Percentiles rank a stretch among this genome's conserved stretches.
phyloP scores from a whole-genome alignment of 805 yeast genomes.

The Ogataea paradorogensis region DNA sequence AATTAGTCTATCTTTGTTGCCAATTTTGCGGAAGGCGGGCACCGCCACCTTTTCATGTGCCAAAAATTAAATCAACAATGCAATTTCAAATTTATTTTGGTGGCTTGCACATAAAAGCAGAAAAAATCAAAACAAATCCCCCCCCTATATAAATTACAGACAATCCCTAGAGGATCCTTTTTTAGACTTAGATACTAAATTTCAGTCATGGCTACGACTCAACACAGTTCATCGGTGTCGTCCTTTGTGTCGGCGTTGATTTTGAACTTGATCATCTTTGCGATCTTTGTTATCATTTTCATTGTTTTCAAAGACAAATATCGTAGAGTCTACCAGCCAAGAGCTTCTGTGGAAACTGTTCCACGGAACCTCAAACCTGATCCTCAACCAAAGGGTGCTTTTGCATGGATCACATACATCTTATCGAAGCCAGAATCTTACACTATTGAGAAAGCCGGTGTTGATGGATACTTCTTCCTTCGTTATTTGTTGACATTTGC shows the following conservation, averaged over 20 bases:
- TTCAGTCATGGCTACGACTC: constrained; percentile 2
- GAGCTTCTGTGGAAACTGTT: constrained; percentile 43
- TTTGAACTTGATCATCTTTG: constrained; percentile 41
- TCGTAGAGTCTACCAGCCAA: constrained; percentile 51
- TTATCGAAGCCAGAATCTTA: constrained; percentile 56
- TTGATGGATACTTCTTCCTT: constrained; percentile 75
- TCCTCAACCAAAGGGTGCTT: constrained; percentile 42
- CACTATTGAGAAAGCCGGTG: constrained; percentile 64
- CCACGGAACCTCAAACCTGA: constrained; percentile 45
- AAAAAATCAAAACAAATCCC: constrained; percentile 6
- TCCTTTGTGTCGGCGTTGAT: constrained; percentile 48
- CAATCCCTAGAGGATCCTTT: constrained; percentile 1
- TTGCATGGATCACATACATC: constrained; percentile 54
- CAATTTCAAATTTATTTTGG: constrained; percentile 4
- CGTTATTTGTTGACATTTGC: constrained; percentile 60
- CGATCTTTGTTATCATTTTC: constrained; percentile 40
- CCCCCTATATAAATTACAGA: constrained; percentile 2
- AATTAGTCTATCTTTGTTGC: neutral
- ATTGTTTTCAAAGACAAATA: constrained; percentile 41
- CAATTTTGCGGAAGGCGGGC: neutral
- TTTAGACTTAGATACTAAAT: neutral
- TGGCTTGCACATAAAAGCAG: constrained; percentile 5
- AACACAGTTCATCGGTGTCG: constrained; percentile 39
- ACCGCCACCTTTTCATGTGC: constrained; percentile 4
- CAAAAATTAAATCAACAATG: constrained; percentile 3